Percentiles rank a stretch among this genome's conserved stretches.
These are phyloP conservation scores for Tulasnella sp. DNA, from an alignment of 768 basidiomycete species.

Conservation along the genomic window DNA sequence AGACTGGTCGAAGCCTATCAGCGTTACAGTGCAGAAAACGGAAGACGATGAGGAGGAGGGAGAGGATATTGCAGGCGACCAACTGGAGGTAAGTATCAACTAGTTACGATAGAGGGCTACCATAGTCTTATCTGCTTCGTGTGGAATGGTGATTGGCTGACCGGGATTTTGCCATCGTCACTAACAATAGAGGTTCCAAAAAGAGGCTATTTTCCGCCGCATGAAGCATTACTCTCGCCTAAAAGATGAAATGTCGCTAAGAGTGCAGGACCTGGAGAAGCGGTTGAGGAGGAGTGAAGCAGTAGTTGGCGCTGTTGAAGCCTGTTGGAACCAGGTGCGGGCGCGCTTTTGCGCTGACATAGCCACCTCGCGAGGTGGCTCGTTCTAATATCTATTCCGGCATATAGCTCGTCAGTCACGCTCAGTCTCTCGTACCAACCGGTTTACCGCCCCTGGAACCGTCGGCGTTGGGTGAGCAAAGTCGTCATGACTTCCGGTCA, in stretches of 20 bases:
- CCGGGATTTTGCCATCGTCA: neutral
- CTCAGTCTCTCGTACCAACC: constrained; percentile 56
- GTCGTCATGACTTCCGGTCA: neutral
- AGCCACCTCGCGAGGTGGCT: constrained; percentile 19
- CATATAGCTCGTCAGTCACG: constrained; percentile 59
- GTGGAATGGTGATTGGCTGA: neutral
- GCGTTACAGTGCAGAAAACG: neutral
- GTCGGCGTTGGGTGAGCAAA: constrained; percentile 8
- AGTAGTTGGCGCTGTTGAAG: constrained; percentile 65
- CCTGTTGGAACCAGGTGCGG: constrained; percentile 74
- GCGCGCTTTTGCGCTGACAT: constrained; percentile 13
- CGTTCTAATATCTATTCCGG: constrained; percentile 10
- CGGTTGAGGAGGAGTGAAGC: constrained; percentile 65
- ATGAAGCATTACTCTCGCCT: constrained; percentile 81
- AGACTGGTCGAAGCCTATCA: constrained; percentile 21
- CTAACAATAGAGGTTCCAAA: constrained; percentile 63
- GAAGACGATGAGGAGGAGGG: constrained; percentile 21
- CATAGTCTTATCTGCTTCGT: constrained; percentile 22
- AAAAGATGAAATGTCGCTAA: constrained; percentile 57
- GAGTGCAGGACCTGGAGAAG: constrained; percentile 61
- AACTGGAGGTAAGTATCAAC: constrained; percentile 4
- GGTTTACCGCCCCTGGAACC: constrained; percentile 43
- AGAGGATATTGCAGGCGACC: neutral
- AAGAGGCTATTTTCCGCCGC: constrained; percentile 78
- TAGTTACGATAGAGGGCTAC: neutral